Base-by-base conservation (phyloP, 495 filamentous ascomycete species). In the Aspergillus sclerotiicarbonarius region DNA sequence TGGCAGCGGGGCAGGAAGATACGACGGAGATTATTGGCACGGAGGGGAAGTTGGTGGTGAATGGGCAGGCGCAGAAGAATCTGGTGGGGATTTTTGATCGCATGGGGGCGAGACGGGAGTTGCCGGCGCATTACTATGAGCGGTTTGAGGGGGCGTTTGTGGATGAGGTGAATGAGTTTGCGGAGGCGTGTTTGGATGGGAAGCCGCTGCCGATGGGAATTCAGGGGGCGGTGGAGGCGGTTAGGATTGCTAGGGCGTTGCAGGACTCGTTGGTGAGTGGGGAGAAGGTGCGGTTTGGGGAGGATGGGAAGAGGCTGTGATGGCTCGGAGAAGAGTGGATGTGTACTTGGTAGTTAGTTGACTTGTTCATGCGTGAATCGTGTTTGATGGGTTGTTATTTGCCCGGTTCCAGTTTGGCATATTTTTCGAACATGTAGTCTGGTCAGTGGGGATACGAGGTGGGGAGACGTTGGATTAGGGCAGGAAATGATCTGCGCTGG, bases 1-100 rank as follows among this genome's bases (percentile, higher is more conserved):
- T 85, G 80, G 77, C 81, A 0, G 73, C 78, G 1, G 83, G 82
- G 1, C 83, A 85, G 67, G 75, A 84, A 61, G 83, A 85, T 54
- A 60, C 57, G 57, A 77, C 72, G 59, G 83, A 86, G 63, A 76
- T 86, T 56, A 80, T 83, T 51, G 82, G 83, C 15, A 85, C 80
- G 8, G 65, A 72, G 20, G 82, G 83, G 12, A 84, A 83, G 58
- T 57, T 84, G 20, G 72, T 71, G 1, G 67, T 85, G 35, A 85
- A 84, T 59, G 76, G 70, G 15, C 72, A 80, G 49, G 81, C 82
- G n/a, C 59, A 64, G 16, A 60, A 48, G 8, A 76, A 79, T 51
- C 69, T 84, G 10, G 80, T 85, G 12, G 75, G 81, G 54, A 64
- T 80, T 16, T 73, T 74, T 55, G 73, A 81, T 59, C 18, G 68